Evolutionary conservation across 2,329 filamentous ascomycete genomes (phyloP).

Genomic region (Neoarthrinium moseri): DNA sequence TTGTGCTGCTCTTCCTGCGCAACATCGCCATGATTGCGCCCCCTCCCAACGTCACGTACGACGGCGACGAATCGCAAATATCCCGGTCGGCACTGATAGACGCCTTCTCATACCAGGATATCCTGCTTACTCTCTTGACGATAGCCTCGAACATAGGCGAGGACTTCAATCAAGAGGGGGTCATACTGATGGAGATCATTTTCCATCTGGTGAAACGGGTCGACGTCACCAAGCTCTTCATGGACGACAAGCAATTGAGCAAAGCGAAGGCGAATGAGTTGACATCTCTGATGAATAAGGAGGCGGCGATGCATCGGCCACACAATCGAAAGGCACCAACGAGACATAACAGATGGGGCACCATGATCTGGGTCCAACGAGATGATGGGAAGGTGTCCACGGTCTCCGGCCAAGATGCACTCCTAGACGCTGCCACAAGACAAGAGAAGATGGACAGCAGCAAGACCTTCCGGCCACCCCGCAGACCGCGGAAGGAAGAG

Average conservation of each 20-base stretch:
- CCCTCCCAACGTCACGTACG: slow-evolving; percentile 68
- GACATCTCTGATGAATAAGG: slow-evolving; percentile 72
- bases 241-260: slow-evolving; percentile 71
- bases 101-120: slow-evolving; percentile 86
- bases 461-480: slow-evolving; percentile 87
- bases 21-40: slow-evolving; percentile 86
- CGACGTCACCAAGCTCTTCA: slow-evolving; percentile 79
- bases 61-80: slow-evolving; percentile 87
- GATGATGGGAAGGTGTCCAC: slow-evolving; percentile 82
- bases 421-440: slow-evolving; percentile 69
- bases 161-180: slow-evolving; percentile 86
- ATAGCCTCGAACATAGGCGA: slow-evolving; percentile 91
- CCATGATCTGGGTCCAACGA: slow-evolving; percentile 94
- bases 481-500: slow-evolving; percentile 58
- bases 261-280: slow-evolving; percentile 73
- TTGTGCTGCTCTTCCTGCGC: slow-evolving; percentile 83
- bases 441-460: slow-evolving; percentile 86
- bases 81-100: slow-evolving; percentile 86
- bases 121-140: slow-evolving; percentile 81
- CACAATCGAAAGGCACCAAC: slow-evolving; percentile 78
- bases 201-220: slow-evolving; percentile 93
- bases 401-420: slow-evolving; percentile 82
- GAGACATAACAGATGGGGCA: slow-evolving; percentile 90
- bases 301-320: slow-evolving; percentile 77
- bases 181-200: slow-evolving; percentile 84